phyloP scores from a whole-genome alignment of 2,329 filamentous ascomycete genomes.

The Trichophyton verrucosum region DNA sequence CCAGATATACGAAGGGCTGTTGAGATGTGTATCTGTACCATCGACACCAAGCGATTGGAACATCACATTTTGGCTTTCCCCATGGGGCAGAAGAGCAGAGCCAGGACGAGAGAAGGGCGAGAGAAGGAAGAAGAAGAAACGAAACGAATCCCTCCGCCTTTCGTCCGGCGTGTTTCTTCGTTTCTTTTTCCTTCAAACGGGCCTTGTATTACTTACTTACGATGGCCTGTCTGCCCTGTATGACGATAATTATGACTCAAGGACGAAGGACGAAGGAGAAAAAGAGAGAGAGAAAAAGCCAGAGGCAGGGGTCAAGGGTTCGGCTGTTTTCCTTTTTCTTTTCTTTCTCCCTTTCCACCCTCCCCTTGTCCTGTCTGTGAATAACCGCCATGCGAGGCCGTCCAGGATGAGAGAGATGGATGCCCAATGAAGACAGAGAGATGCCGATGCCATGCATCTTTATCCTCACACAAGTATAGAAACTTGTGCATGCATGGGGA shows the following conservation, averaged over 20 bases:
- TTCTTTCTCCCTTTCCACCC: constrained; percentile 3
- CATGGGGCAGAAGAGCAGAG: background rate
- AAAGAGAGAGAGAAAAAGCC: too few relatives aligned
- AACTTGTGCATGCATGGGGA: background rate
- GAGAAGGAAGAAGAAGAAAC: background rate
- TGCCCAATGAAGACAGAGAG: background rate
- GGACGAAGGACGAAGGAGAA: background rate
- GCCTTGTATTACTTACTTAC: background rate
- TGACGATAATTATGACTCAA: background rate
- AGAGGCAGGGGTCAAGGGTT: background rate
- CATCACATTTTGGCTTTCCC: background rate
- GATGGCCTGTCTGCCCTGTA: too few relatives aligned
- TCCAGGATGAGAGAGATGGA: background rate
- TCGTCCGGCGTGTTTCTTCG: background rate
- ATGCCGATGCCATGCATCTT: background rate
- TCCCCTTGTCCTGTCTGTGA: background rate
- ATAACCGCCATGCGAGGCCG: background rate
- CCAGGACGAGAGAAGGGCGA: too few relatives aligned
- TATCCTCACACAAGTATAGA: background rate
- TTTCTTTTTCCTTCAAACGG: background rate
- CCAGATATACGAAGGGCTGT: too few relatives aligned
- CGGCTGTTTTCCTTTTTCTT: constrained; percentile 8
- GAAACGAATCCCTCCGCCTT: background rate
- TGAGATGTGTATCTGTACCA: background rate
- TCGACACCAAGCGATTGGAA: background rate